These are phyloP conservation scores for Eragrostis curvula DNA, from an alignment of 176 grass and related monocot genomes.

Conservation along the genomic window DNA sequence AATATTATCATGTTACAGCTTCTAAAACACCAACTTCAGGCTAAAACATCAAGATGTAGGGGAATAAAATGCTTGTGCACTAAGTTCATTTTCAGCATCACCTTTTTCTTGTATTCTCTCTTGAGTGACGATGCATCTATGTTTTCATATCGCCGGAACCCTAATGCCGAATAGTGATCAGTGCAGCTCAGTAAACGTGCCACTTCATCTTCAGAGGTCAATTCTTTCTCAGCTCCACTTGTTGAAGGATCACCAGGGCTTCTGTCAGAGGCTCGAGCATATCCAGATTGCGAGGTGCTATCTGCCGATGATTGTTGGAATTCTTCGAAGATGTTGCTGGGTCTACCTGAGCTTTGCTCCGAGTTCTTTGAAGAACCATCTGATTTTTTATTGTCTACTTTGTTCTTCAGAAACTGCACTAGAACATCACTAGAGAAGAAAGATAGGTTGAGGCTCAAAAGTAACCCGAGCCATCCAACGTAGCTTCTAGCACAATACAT, in stretches of 20 bases:
- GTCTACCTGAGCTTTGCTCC: constrained; percentile 54
- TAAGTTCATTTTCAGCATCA: constrained; percentile 51
- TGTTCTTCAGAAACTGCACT: constrained; percentile 79
- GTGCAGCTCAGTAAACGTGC: constrained; percentile 78
- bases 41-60: neutral
- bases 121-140: constrained; percentile 87
- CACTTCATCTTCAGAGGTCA: constrained; percentile 92
- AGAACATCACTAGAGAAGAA: constrained; percentile 95
- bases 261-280: constrained; percentile 48
- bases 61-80: constrained; percentile 19
- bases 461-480: constrained; percentile 84
- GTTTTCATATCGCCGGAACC: constrained; percentile 72
- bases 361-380: constrained; percentile 53
- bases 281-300: constrained; percentile 52
- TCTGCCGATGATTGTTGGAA: constrained; percentile 57
- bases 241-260: constrained; percentile 77
- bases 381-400: constrained; percentile 58
- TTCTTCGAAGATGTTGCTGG: constrained; percentile 56
- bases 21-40: constrained; percentile 24
- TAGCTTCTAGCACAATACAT: constrained; percentile 91
- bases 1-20: neutral
- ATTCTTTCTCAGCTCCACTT: constrained; percentile 78
- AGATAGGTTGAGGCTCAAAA: constrained; percentile 84
- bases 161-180: constrained; percentile 97
- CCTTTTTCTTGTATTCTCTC: constrained; percentile 99